Evolutionary conservation across 2,329 filamentous ascomycete species (phyloP), one percentile per base, ranked within the genome.

Genomic region (Ambrosiella xylebori): DNA sequence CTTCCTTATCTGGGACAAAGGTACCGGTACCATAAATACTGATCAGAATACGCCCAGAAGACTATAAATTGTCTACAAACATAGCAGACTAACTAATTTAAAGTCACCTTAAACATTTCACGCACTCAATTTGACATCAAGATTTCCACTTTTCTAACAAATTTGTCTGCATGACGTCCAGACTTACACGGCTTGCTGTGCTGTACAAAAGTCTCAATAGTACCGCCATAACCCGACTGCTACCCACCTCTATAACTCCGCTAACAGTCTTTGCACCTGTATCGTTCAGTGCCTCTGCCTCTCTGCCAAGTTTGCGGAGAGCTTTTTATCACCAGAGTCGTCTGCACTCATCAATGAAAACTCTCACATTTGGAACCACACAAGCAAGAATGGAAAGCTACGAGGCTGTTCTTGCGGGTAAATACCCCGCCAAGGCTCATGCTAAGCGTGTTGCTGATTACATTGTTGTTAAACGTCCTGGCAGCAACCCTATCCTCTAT

Each of bases 401-500:
- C 63, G 73, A 79, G 53, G 67, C 71, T 37, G 70, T 83, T 62
- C 72, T 84, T 61, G 71, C 74, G 71, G 78, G 76, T 63, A 84
- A 84, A 66, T 84, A 84, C 69, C 93, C 93, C 27, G 91, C 86
- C 65, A 97, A 96, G 74, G 76, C 79, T 36, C 93, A 98, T 70
- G 88, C 86, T 61, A 80, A 80, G 64, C 83, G 85, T 61, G 90
- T 97, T n/a, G 86, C 84, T 59, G 80, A 88, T 61, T 85, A 84
- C 68, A 83, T 97, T 62, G 77, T 78, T 57, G 73, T 79, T 61
- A 81, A 86, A 67, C 73, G 82, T 45, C 80, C 85, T 38, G 76
- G 80, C 62, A 76, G 75, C 59, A 67, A 65, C 38, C 90, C 89
- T 53, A 76, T 91, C 15, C 77, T 98, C 59, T 98, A 96, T 68